Evolutionary conservation across 2,329 filamentous ascomycete species (phyloP), one percentile per base, ranked within the genome.

Genomic region (Hypomyces perniciosus): DNA sequence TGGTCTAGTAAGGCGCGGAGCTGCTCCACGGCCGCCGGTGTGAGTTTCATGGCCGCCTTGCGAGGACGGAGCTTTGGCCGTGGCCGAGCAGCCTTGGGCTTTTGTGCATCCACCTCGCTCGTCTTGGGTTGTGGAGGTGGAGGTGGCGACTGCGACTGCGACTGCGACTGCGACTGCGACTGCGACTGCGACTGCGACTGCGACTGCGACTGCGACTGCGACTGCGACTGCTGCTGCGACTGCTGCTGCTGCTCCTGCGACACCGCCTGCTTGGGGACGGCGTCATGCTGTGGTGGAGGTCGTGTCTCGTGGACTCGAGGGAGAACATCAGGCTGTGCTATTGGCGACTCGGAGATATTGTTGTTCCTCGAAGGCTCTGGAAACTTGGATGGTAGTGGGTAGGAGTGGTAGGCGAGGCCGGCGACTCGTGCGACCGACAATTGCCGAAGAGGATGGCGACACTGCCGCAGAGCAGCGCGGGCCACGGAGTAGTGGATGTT

Each of bases 31-130:
- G 93, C 93, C 1, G 83, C 73, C 0, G 88, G 80, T 0, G 91
- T 91, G 27, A 99, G 78, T 59, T 82, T 89, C 75, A 99, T 92
- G 2, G 92, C 90, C 1, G 93, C 91, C 73, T 97, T 97, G 51
- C 91, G 84, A 9, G 92, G 80, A 2, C 73, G 71, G 37, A 71
- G 61, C 62, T 67, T 68, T 3, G 68, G 54, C 42, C 69, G 63
- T 26, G 64, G 66, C 4, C 68, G 59, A 4, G 59, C 65, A 8
- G 79, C 71, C 61, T 81, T 83, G 33, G 81, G 72, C 63, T 82
- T 85, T 64, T 90, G 86, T 2, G 84, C 81, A 64, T 88, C 84
- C 42, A 69, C 67, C 65, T 90, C 86, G 28, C 75, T 70, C 26
- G 84, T 58, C 46, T 58, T 59, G 42, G 57, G 58, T 52, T 54